Conservation (phyloP, 768 basidiomycete genomes). For the Naganishia vaughanmartiniae region DNA sequence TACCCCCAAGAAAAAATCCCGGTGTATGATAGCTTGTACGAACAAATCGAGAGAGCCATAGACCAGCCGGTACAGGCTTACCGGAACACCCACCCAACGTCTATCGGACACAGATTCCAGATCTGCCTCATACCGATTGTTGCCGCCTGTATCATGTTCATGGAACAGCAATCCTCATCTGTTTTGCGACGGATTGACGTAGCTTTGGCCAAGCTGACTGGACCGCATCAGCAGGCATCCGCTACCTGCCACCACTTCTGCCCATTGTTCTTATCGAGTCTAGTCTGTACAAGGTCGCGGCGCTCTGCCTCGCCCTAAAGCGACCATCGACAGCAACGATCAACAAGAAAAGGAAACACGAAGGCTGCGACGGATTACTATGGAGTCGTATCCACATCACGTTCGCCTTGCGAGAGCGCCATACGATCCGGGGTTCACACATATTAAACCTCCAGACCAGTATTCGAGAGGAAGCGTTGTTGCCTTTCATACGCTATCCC, state of each 20-base stretch:
- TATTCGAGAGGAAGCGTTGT: neutral
- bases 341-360: neutral
- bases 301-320: no score
- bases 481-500: neutral
- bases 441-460: slow-evolving; percentile 4
- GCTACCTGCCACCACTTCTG: no score
- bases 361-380: neutral
- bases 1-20: neutral
- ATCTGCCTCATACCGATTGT: neutral
- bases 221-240: no score
- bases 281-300: no score
- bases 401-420: neutral
- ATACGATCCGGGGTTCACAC: neutral
- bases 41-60: neutral
- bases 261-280: no score
- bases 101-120: slow-evolving; percentile 1
- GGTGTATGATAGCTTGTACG: neutral
- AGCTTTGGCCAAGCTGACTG: no score
- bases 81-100: neutral
- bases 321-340: neutral
- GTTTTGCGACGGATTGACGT: no score
- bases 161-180: neutral
- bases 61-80: neutral
- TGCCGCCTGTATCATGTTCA: neutral
- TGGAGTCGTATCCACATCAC: neutral